These are phyloP conservation scores for Colletotrichum godetiae DNA, from an alignment of 2,329 filamentous ascomycete genomes.

Conservation along the genomic window DNA sequence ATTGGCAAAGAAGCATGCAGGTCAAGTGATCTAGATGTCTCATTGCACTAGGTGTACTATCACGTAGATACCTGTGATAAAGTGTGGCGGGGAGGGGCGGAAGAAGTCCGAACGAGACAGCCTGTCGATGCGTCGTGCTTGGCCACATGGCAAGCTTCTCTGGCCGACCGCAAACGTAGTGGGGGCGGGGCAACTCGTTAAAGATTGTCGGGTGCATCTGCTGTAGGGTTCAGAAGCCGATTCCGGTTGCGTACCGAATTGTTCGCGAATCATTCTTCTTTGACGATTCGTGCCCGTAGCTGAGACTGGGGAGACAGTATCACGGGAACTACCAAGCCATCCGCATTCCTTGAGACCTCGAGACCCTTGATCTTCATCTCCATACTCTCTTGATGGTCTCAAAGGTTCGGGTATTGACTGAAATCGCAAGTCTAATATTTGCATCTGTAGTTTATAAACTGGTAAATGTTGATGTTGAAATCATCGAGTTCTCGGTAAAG, in stretches of 20 bases:
- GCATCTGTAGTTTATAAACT: not conserved
- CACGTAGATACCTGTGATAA: not conserved
- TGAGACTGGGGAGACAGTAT: not conserved
- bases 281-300: not conserved
- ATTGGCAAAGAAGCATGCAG: not conserved
- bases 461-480: not conserved
- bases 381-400: not conserved
- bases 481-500: not conserved
- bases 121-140: conserved; percentile 24
- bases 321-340: not conserved
- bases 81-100: not conserved
- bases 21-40: not conserved
- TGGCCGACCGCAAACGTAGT: conserved; percentile 14
- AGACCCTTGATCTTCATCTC: no score
- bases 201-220: not conserved
- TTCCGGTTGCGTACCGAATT: not conserved
- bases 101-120: not conserved
- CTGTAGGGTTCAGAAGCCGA: conserved; percentile 31
- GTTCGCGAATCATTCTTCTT: not conserved
- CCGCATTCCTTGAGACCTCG: no score
- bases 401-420: not conserved
- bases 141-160: conserved; percentile 33
- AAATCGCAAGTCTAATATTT: not conserved
- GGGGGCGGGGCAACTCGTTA: not conserved
- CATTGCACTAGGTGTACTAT: not conserved